Base-by-base conservation (phyloP, 2,329 filamentous ascomycete genomes). In the Diplodia seriata region DNA sequence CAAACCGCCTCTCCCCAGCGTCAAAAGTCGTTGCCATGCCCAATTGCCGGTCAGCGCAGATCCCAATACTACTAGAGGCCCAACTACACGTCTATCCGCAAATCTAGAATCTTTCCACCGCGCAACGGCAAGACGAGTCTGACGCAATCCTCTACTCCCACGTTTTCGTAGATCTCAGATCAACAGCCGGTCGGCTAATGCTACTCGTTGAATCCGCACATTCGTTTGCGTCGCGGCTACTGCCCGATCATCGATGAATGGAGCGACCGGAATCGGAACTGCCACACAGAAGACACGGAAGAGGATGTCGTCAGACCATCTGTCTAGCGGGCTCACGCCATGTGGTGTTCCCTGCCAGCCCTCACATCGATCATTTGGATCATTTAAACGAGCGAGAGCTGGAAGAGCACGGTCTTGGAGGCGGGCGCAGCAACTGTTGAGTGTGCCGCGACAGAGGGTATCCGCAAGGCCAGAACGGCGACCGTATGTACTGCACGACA, bases 141-240 rank as follows among this genome's bases (percentile, higher is more conserved):
- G 31, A 61, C 56, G 56, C 56, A 54, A 43, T 33, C 3, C 36
- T 11, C 36, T 38, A 7, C 36, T 4, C n/a, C 31, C 26, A 20
- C 57, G 20, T 29, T 26, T 33, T 11, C 18, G 57, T 23, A 50
- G 40, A 62, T 62, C 57, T 23, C 29, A 15, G 57, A 62, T 62
- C 57, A 36, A 43, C 57, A 29, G 29, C 53, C 57, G 23, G 57
- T 62, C 57, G 57, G 57, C 57, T 33, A 62, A 47, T 61, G 53
- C 40, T n/a, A 20, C 18, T 43, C 26, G 26, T 4, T 26, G 26
- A 4, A 26, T 26, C 26, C 26, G 26, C 26, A 4, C 26, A 4
- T 26, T 26, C 26, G 26, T 26, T 26, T 26, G 26, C 26, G 26
- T 26, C 1, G 26, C 26, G 26, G 4, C 2, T 26, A 9, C 31